phyloP scores from a whole-genome alignment of 768 basidiomycete species.

The Tulasnella sp. region DNA sequence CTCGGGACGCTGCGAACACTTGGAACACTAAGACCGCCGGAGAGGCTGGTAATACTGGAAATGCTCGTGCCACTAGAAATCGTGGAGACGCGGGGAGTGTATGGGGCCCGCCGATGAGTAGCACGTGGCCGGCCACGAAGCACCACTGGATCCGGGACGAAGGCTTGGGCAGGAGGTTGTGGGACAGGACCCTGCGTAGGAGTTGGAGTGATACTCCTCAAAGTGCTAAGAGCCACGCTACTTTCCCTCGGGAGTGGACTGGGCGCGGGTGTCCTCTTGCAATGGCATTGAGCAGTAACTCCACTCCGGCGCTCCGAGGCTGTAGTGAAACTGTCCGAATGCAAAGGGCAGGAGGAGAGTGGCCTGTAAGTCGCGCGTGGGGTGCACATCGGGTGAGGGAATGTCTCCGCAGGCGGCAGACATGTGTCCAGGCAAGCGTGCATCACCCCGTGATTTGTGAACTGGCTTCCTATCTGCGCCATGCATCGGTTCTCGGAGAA shows the following conservation, averaged over 20 bases:
- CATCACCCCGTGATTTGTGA: no score
- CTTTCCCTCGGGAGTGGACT: not conserved
- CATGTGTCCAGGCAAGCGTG: no score
- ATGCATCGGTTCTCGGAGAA: no score
- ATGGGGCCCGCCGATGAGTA: not conserved
- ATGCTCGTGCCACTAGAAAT: not conserved
- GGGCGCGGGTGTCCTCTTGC: slow-evolving; percentile 10
- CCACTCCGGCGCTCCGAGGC: slow-evolving; percentile 18
- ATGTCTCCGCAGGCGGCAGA: no score
- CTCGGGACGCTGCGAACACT: not conserved
- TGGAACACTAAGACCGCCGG: not conserved
- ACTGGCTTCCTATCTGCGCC: no score
- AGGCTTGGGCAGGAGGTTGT: not conserved
- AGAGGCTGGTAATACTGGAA: not conserved
- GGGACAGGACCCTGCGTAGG: not conserved
- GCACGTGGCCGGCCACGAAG: not conserved
- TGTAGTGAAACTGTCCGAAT: slow-evolving; percentile 12
- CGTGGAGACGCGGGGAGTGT: not conserved
- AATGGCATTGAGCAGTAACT: not conserved
- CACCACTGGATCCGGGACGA: not conserved
- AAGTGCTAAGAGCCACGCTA: not conserved
- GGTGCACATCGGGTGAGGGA: no score
- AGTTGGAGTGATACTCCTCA: not conserved
- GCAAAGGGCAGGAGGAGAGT: slow-evolving; percentile 5
- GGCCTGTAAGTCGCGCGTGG: slow-evolving; percentile 8